Conservation (phyloP, 495 filamentous ascomycete species). For the Pseudoneurospora amorphoporcata region DNA sequence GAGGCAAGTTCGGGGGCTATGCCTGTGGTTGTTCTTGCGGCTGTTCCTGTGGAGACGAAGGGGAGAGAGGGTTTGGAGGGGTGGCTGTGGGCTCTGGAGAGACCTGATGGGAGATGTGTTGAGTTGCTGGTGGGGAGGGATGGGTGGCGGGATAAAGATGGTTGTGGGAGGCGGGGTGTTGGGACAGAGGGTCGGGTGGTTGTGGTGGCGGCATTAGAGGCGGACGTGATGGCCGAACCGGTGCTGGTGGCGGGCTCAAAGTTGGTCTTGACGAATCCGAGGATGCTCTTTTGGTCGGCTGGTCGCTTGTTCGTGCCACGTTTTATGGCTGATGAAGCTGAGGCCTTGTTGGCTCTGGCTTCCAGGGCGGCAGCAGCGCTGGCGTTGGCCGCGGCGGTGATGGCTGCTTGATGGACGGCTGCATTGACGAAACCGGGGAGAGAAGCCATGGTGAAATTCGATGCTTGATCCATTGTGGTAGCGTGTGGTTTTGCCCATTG, state of each 20-base stretch:
- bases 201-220: not conserved
- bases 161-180: not conserved
- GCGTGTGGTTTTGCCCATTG: conserved; percentile 20
- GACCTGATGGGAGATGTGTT: not conserved
- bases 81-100: conserved; percentile 3
- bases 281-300: conserved; percentile 31
- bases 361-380: conserved; percentile 10
- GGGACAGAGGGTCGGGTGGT: not conserved
- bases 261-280: conserved; percentile 21
- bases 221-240: not conserved
- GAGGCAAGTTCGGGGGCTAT: conserved; percentile 25
- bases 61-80: not conserved
- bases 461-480: conserved; percentile 37
- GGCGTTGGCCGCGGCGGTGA: conserved; percentile 17
- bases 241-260: not conserved
- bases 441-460: conserved; percentile 29
- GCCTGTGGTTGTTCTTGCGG: not conserved
- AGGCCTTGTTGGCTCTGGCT: conserved; percentile 8
- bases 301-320: conserved; percentile 22
- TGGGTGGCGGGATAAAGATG: not conserved
- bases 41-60: not conserved
- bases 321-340: conserved; percentile 5
- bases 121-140: not conserved
- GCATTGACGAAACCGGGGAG: conserved; percentile 35
- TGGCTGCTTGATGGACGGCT: conserved; percentile 28